Conservation (phyloP, 306 rosid species). For the Trifolium repens region DNA sequence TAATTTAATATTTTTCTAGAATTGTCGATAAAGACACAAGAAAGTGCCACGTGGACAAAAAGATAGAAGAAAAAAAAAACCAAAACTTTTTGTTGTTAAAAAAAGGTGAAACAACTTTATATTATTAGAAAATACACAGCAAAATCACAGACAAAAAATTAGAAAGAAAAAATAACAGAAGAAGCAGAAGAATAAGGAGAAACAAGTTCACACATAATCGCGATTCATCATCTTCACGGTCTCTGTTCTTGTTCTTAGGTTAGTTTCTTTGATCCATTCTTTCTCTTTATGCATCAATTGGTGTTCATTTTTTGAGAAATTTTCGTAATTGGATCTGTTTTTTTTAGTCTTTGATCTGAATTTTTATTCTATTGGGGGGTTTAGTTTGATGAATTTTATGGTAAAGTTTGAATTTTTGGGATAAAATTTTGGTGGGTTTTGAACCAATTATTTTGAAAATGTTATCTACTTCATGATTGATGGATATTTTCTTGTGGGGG, state of each 20-base stretch:
- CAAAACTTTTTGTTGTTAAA: conserved; percentile 17
- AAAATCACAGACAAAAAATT: conserved; percentile 23
- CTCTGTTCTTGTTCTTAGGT: conserved; percentile 44
- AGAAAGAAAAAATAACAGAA: not conserved
- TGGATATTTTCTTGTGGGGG: conserved; percentile 1
- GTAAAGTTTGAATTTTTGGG: conserved; percentile 34
- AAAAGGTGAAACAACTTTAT: conserved; percentile 40
- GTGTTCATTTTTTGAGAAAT: conserved; percentile 21
- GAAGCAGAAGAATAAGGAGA: conserved; percentile 29
- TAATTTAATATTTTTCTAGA: not conserved
- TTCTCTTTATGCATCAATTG: conserved; percentile 1
- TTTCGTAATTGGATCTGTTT: not conserved
- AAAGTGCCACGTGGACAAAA: conserved; percentile 36
- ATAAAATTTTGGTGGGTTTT: conserved; percentile 32
- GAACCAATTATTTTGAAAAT: conserved; percentile 22
- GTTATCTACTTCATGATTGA: conserved; percentile 25
- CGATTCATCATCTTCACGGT: conserved; percentile 34
- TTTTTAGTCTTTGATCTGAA: conserved; percentile 30
- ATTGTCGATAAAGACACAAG: conserved; percentile 7
- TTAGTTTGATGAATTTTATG: conserved; percentile 25
- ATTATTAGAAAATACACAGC: conserved; percentile 43
- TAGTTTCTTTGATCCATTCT: conserved; percentile 39
- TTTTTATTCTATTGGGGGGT: conserved; percentile 1
- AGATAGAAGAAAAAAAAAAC: not conserved
- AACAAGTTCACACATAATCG: conserved; percentile 24